These are phyloP conservation scores for Coemansia sp. DNA, from an alignment of 192 early-diverging fungal genomes.

Conservation along the genomic window DNA sequence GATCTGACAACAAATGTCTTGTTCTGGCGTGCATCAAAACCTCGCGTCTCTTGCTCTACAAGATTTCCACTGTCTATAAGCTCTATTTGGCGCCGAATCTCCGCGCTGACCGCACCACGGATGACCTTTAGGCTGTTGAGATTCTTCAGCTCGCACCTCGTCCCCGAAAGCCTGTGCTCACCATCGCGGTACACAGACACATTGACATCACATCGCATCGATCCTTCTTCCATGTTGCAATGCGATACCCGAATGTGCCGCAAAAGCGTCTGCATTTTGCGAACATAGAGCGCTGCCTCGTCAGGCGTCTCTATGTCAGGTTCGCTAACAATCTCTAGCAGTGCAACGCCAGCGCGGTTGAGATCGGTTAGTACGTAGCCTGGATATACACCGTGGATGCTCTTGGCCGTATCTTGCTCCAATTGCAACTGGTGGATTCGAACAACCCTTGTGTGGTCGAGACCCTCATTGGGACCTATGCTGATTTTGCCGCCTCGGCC, in stretches of 20 bases:
- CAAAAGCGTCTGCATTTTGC: constrained; percentile 75
- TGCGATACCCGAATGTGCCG: constrained; percentile 70
- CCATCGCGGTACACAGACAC: constrained; percentile 71
- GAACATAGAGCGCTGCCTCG: constrained; percentile 73
- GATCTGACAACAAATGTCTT: constrained; percentile 69
- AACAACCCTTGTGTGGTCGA: constrained; percentile 53
- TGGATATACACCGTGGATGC: constrained; percentile 63
- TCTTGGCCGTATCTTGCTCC: constrained; percentile 93
- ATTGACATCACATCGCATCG: constrained; percentile 90
- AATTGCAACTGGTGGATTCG: constrained; percentile 85
- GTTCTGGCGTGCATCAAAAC: constrained; percentile 65
- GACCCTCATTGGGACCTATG: constrained; percentile 61
- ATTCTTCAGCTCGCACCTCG: constrained; percentile 79
- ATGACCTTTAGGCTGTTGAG: constrained; percentile 73
- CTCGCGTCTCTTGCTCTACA: constrained; percentile 77
- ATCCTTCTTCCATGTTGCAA: constrained; percentile 88
- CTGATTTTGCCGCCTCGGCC: constrained; percentile 68
- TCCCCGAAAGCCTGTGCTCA: constrained; percentile 57
- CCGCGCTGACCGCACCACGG: constrained; percentile 74
- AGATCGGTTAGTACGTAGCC: constrained; percentile 68
- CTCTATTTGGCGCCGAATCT: constrained; percentile 73
- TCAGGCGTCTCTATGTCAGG: constrained; percentile 79
- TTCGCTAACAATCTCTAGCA: constrained; percentile 91
- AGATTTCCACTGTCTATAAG: constrained; percentile 56
- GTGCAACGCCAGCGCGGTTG: constrained; percentile 82